Percentiles rank a stretch among this genome's conserved stretches.
These are phyloP conservation scores for Barnettozyma vustinii DNA, from an alignment of 805 yeast genomes.

Conservation along the genomic window DNA sequence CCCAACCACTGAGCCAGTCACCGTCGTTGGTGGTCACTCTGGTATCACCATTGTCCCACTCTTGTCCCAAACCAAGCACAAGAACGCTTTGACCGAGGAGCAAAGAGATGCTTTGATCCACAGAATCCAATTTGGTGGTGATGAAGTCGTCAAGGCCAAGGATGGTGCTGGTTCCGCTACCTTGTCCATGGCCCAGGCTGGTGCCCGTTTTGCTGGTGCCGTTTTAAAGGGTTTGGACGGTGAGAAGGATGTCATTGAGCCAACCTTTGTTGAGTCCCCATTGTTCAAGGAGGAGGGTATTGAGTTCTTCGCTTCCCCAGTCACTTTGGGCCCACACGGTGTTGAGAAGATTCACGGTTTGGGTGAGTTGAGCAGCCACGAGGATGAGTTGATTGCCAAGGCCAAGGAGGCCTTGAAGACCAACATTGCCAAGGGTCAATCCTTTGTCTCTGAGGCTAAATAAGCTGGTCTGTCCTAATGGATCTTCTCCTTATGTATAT, in stretches of 20 bases:
- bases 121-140: conserved; percentile 96
- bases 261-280: conserved; percentile 75
- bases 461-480: conserved; percentile 23
- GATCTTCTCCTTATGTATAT: conserved; percentile 2
- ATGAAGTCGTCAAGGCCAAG: conserved; percentile 90
- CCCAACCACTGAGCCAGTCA: conserved; percentile 31
- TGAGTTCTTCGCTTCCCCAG: conserved; percentile 90
- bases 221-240: conserved; percentile 61
- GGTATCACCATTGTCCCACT: conserved; percentile 80
- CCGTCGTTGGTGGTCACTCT: conserved; percentile 85
- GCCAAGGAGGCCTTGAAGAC: conserved; percentile 87
- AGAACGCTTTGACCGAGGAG: conserved; percentile 52
- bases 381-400: conserved; percentile 73
- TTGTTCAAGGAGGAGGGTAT: conserved; percentile 84
- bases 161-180: conserved; percentile 94
- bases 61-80: conserved; percentile 69
- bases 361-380: conserved; percentile 69
- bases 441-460: conserved; percentile 73
- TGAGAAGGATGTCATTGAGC: conserved; percentile 59
- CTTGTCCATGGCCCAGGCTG: conserved; percentile 90
- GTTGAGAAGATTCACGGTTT: conserved; percentile 74
- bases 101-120: conserved; percentile 61
- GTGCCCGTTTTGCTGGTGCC: conserved; percentile 67
- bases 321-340: conserved; percentile 91
- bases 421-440: conserved; percentile 92